Conservation (phyloP, 2,329 filamentous ascomycete genomes). For the Fusarium duplospermum region DNA sequence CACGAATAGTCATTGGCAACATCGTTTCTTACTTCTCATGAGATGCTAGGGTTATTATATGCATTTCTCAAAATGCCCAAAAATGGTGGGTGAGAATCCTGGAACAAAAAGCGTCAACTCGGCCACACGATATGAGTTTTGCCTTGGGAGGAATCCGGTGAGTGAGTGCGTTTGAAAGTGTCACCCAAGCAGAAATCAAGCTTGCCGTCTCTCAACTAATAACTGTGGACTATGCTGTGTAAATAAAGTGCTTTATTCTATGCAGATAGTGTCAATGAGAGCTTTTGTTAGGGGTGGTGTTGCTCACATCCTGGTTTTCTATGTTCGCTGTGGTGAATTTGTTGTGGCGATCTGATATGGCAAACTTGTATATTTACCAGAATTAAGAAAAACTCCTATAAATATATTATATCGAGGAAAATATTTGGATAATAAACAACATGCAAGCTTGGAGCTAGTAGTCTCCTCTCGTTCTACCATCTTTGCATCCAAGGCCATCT, state of each 20-base stretch:
- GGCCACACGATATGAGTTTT: too few species aligned
- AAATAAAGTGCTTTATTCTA: neutral
- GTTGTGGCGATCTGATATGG: neutral
- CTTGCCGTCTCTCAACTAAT: too few species aligned
- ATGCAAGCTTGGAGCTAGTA: too few species aligned
- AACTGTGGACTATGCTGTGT: too few species aligned
- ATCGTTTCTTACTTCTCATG: neutral
- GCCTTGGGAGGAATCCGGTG: too few species aligned
- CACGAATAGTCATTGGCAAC: neutral
- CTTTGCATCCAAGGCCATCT: neutral
- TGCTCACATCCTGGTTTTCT: neutral
- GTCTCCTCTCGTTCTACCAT: neutral
- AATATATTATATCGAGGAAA: accelerated
- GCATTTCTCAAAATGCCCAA: neutral
- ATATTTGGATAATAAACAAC: neutral
- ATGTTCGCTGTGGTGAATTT: neutral
- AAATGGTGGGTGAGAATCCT: neutral
- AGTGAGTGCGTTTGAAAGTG: too few species aligned
- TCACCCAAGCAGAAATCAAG: too few species aligned
- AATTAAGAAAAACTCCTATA: neutral
- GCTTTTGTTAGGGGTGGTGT: neutral
- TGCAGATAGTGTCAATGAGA: neutral
- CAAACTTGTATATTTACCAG: neutral
- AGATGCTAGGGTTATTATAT: too few species aligned
- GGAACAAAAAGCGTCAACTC: neutral